These are phyloP conservation scores for Capsicum baccatum DNA, from an alignment of 257 asterid genomes.

Conservation along the genomic window DNA sequence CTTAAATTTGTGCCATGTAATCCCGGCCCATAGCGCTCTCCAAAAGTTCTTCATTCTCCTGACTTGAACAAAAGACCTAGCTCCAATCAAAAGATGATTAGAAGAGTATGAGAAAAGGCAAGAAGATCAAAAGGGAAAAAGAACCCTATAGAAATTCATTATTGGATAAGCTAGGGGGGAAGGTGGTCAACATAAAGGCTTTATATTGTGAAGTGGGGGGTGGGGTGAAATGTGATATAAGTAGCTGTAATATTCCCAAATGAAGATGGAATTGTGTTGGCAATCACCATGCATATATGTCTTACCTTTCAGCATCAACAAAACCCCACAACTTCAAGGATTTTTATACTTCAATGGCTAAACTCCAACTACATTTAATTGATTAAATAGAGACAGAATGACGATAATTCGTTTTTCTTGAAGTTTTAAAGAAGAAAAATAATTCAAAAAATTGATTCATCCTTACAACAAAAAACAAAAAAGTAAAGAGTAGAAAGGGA, in stretches of 20 bases:
- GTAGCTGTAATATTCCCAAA: not conserved
- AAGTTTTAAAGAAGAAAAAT: not conserved
- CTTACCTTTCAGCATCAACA: constrained; percentile 22
- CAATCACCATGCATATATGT: constrained; percentile 19
- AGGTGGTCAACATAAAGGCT: not conserved
- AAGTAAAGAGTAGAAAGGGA: not conserved
- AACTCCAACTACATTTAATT: not conserved
- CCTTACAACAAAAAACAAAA: not conserved
- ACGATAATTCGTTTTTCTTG: not conserved
- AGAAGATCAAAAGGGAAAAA: not conserved
- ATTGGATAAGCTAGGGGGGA: not conserved
- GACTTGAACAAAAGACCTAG: not conserved
- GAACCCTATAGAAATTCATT: not conserved
- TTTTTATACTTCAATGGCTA: constrained; percentile 6
- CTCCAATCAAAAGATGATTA: not conserved
- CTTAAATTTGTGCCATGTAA: not conserved
- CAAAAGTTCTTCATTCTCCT: not conserved
- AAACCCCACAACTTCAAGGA: constrained; percentile 19
- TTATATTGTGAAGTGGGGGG: not conserved
- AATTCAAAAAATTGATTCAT: not conserved
- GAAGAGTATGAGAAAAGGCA: not conserved
- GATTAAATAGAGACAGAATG: not conserved
- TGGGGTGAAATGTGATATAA: constrained; percentile 3
- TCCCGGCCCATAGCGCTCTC: not conserved
- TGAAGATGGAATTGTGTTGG: constrained; percentile 16